These are phyloP conservation scores for Zoysia pacifica DNA, from an alignment of 176 grass and related monocot genomes.

Conservation along the genomic window DNA sequence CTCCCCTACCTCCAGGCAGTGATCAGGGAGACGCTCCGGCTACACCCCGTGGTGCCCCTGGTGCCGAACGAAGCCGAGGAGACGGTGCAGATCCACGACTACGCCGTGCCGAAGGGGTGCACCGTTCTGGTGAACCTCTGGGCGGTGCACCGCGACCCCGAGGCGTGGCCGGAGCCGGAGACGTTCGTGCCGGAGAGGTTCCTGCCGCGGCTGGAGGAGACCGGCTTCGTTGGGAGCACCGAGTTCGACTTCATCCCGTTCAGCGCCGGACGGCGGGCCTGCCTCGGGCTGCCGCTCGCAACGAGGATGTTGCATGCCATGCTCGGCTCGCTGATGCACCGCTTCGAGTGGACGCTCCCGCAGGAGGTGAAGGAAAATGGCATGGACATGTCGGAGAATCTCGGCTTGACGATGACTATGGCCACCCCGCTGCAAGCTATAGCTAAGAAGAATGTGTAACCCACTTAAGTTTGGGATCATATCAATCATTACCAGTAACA, in stretches of 20 bases:
- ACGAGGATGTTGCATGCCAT: too few species aligned
- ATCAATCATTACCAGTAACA: too few species aligned
- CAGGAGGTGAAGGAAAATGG: background rate
- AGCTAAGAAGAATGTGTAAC: background rate
- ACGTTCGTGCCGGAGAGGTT: too few species aligned
- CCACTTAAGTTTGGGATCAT: too few species aligned
- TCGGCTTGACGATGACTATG: constrained; percentile 29
- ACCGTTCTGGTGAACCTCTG: background rate
- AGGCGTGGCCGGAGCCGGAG: too few species aligned
- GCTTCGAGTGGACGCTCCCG: constrained; percentile 35
- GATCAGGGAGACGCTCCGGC: background rate
- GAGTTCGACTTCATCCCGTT: too few species aligned
- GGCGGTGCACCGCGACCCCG: background rate
- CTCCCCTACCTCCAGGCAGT: background rate
- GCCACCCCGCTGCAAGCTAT: constrained; percentile 23
- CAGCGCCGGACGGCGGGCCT: too few species aligned
- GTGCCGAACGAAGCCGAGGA: background rate
- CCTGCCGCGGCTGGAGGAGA: too few species aligned
- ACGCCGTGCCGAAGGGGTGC: background rate
- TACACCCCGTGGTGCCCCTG: background rate
- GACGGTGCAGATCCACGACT: background rate
- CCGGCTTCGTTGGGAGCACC: too few species aligned
- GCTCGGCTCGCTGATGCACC: too few species aligned
- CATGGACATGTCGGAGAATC: constrained; percentile 36
- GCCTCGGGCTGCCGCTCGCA: too few species aligned